These are phyloP conservation scores for Kluyveromyces lactis DNA, from an alignment of 805 yeast genomes.

Conservation along the genomic window DNA sequence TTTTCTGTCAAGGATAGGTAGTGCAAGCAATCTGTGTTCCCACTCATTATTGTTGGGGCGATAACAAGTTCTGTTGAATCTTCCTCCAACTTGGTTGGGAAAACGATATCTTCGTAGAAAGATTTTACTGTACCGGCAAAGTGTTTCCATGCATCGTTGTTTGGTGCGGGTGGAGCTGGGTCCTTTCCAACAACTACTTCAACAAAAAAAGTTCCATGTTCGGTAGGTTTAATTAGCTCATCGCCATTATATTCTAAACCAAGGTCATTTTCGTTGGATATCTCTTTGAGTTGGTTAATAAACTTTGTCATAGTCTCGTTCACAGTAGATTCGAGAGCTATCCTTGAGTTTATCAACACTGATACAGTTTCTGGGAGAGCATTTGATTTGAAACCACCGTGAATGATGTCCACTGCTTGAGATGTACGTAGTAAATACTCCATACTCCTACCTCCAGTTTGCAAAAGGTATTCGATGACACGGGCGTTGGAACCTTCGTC, in stretches of 20 bases:
- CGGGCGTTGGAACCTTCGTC: conserved; percentile 10
- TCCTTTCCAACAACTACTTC: conserved; percentile 24
- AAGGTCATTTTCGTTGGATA: conserved; percentile 39
- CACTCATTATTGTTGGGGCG: conserved; percentile 55
- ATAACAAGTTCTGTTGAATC: conserved; percentile 24
- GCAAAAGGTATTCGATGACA: conserved; percentile 10
- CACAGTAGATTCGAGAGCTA: conserved; percentile 41
- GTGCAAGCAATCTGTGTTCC: conserved; percentile 61
- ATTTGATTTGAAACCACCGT: conserved; percentile 60
- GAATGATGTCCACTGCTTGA: conserved; percentile 49
- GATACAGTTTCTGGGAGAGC: conserved; percentile 56
- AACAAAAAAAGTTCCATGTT: conserved; percentile 37
- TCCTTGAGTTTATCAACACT: conserved; percentile 47
- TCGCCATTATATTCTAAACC: conserved; percentile 35
- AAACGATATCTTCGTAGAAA: conserved; percentile 45
- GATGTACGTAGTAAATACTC: conserved; percentile 38
- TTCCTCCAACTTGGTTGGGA: conserved; percentile 13
- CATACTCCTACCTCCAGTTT: conserved; percentile 12
- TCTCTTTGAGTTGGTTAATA: conserved; percentile 25
- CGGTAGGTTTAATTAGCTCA: conserved; percentile 12
- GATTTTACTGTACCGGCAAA: conserved; percentile 58
- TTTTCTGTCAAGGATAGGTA: conserved; percentile 57
- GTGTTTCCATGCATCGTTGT: conserved; percentile 41
- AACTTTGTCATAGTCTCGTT: conserved; percentile 32
- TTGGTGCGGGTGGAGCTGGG: conserved; percentile 50